phyloP scores from a whole-genome alignment of 495 filamentous ascomycete species.

The Neurospora tetraspora region DNA sequence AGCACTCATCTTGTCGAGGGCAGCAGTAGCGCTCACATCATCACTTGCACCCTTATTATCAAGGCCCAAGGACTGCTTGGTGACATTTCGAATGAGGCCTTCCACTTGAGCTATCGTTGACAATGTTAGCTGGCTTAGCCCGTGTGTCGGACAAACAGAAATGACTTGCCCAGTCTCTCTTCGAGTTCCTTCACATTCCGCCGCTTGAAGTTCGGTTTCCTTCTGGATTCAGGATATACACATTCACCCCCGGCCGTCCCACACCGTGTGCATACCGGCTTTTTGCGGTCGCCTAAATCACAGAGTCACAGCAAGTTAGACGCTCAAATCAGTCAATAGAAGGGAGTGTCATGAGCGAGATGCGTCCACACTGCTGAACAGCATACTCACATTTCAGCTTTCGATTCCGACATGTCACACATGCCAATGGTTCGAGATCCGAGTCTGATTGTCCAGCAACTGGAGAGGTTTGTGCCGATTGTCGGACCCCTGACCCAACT shows the following conservation, averaged over 20 bases:
- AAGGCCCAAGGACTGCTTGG: constrained; percentile 3
- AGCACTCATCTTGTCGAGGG: background rate
- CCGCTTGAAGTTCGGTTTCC: constrained; percentile 82
- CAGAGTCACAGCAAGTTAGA: constrained; percentile 5
- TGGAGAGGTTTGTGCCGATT: background rate
- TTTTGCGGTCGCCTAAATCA: constrained; percentile 40
- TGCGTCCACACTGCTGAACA: background rate
- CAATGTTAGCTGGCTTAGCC: background rate
- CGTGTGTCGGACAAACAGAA: background rate
- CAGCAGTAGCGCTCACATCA: background rate
- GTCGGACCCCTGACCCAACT: background rate
- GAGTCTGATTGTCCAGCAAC: background rate
- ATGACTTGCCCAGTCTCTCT: constrained; percentile 56
- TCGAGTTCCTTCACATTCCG: constrained; percentile 81
- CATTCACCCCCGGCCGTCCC: constrained; percentile 60
- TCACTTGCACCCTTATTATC: background rate
- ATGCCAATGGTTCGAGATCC: constrained; percentile 36
- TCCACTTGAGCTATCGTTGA: constrained; percentile 35
- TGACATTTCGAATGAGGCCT: constrained; percentile 29
- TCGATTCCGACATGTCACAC: constrained; percentile 47
- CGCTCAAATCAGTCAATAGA: background rate
- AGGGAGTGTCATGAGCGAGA: background rate
- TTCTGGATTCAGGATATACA: constrained; percentile 71
- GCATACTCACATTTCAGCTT: constrained; percentile 47
- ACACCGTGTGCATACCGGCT: constrained; percentile 67